Percentiles rank a stretch among this genome's conserved stretches.
phyloP scores from a whole-genome alignment of 2,329 filamentous ascomycete species.

The Epichloe bromicola region DNA sequence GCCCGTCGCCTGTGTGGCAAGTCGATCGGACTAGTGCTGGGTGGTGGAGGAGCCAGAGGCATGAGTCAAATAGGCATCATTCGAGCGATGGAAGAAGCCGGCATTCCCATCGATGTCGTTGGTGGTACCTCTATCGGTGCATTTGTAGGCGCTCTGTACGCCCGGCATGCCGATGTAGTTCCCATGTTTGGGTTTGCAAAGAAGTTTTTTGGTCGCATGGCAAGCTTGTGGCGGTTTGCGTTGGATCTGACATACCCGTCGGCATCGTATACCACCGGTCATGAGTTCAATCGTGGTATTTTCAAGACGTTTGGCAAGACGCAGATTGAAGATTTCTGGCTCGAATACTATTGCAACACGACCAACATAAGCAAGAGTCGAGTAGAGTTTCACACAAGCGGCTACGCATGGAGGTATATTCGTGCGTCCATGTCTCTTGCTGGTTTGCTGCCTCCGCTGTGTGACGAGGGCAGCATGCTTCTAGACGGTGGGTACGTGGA shows the following conservation, averaged over 20 bases:
- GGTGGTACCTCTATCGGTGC: constrained; percentile 94
- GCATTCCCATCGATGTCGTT: constrained; percentile 88
- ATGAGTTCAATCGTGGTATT: constrained; percentile 97
- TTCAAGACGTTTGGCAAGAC: constrained; percentile 97
- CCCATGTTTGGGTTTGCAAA: constrained; percentile 95
- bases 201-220: constrained; percentile 98
- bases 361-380: constrained; percentile 96
- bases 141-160: constrained; percentile 91
- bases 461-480: constrained; percentile 93
- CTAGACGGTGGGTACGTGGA: constrained; percentile 95
- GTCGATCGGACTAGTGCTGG: constrained; percentile 85
- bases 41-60: constrained; percentile 83
- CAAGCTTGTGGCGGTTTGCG: constrained; percentile 96
- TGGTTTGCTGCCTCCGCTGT: constrained; percentile 81
- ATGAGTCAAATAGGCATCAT: constrained; percentile 92
- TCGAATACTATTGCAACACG: constrained; percentile 98
- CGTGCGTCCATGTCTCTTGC: constrained; percentile 94
- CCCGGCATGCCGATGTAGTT: constrained; percentile 89
- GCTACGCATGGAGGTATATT: constrained; percentile 96
- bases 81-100: constrained; percentile 85
- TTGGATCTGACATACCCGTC: constrained; percentile 93
- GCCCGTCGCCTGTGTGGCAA: constrained; percentile 85
- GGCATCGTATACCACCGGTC: constrained; percentile 91
- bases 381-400: constrained; percentile 84
- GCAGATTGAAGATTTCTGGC: constrained; percentile 98